A percentile compares a stretch with the other conserved stretches of the same genome.
Conservation (phyloP, 768 basidiomycete species). For the Boletus subparvulus region DNA sequence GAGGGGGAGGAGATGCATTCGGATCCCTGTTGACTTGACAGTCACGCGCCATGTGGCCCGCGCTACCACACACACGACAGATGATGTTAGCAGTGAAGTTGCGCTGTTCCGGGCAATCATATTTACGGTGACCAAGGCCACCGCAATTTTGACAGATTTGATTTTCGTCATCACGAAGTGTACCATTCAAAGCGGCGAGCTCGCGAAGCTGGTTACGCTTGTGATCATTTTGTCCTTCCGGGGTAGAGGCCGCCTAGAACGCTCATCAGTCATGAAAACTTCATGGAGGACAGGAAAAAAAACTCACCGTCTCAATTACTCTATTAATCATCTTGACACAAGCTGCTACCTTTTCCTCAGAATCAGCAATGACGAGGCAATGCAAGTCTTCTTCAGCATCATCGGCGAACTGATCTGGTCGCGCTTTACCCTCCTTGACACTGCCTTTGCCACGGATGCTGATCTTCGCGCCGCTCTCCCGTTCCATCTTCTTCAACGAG, state of each 20-base stretch:
- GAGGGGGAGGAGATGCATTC: conserved; percentile 59
- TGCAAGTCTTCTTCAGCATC: conserved; percentile 99
- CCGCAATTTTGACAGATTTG: conserved; percentile 98
- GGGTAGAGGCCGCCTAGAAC: conserved; percentile 91
- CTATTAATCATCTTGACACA: conserved; percentile 96
- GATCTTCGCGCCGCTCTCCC: conserved; percentile 97
- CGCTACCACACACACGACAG: conserved; percentile 96
- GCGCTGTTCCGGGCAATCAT: conserved; percentile 97
- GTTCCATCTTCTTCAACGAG: conserved; percentile 99
- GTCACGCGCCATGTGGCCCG: conserved; percentile 98
- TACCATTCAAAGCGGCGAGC: conserved; percentile 95
- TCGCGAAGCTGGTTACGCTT: conserved; percentile 99
- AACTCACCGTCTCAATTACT: conserved; percentile 93
- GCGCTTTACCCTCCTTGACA: conserved; percentile 97
- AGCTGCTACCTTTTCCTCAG: conserved; percentile 84
- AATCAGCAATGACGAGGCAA: conserved; percentile 92
- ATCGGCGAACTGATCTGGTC: conserved; percentile 91
- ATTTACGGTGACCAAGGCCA: conserved; percentile 94
- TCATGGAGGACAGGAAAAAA: conserved; percentile 6
- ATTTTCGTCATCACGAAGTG: conserved; percentile 98
- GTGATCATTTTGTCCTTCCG: conserved; percentile 99
- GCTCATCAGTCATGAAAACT: background rate
- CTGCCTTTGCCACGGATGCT: conserved; percentile 97
- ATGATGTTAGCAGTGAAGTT: conserved; percentile 99
- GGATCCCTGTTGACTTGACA: conserved; percentile 93